Percentiles rank a stretch among this genome's conserved stretches.
These are phyloP conservation scores for Macrolepiota fuliginosa DNA, from an alignment of 768 basidiomycete species.

Conservation along the genomic window DNA sequence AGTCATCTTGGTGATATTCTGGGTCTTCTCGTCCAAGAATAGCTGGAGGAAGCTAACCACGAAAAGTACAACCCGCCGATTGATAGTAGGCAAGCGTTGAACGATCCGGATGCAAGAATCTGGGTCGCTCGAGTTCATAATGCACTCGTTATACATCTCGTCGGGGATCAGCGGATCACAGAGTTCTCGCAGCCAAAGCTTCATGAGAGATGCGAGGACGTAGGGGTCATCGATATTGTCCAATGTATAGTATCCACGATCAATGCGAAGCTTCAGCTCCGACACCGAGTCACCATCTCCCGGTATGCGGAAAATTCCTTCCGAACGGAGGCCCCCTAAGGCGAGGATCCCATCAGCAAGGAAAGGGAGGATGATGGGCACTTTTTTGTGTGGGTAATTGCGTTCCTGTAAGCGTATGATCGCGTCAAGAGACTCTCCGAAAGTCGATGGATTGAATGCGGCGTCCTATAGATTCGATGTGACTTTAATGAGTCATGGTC, in stretches of 20 bases:
- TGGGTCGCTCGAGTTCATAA: conserved; percentile 64
- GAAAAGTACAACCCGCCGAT: conserved; percentile 83
- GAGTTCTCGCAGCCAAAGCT: conserved; percentile 92
- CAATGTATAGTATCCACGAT: conserved; percentile 87
- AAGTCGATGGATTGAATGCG: conserved; percentile 93
- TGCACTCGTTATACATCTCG: conserved; percentile 89
- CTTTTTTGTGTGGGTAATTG: conserved; percentile 79
- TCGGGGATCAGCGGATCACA: conserved; percentile 90
- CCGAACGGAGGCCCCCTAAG: conserved; percentile 77
- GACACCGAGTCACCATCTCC: conserved; percentile 89
- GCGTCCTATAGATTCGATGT: conserved; percentile 57
- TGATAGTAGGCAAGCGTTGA: conserved; percentile 76
- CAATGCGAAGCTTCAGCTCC: conserved; percentile 85
- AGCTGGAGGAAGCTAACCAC: conserved; percentile 89
- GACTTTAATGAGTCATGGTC: neutral
- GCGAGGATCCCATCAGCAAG: conserved; percentile 90
- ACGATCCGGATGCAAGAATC: conserved; percentile 73
- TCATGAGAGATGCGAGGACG: conserved; percentile 85
- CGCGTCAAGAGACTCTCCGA: conserved; percentile 85
- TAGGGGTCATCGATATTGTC: conserved; percentile 91
- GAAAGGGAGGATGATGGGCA: conserved; percentile 93
- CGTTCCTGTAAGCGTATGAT: conserved; percentile 83
- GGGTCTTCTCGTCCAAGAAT: conserved; percentile 77
- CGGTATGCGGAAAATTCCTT: conserved; percentile 92
- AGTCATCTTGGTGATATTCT: conserved; percentile 84